These are phyloP conservation scores for Alternaria triticina DNA, from an alignment of 2,329 filamentous ascomycete species.

Conservation along the genomic window DNA sequence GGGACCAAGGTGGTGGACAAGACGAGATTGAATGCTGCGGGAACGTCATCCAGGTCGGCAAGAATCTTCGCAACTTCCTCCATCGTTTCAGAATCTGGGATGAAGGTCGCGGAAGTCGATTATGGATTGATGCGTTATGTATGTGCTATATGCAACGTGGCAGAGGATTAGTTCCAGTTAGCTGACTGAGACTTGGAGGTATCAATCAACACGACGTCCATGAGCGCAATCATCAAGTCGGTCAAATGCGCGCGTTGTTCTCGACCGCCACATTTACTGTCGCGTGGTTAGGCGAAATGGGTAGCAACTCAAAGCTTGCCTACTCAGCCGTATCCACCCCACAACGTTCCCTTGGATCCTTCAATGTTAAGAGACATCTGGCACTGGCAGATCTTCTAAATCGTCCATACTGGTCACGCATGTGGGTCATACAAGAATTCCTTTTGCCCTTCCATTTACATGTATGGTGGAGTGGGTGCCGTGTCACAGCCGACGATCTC, in stretches of 20 bases:
- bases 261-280: neutral
- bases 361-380: no score
- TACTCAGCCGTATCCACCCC: no score
- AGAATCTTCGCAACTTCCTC: neutral
- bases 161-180: no score
- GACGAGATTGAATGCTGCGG: neutral
- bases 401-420: no score
- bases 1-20: neutral
- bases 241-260: neutral
- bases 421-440: no score
- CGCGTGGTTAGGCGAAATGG: neutral
- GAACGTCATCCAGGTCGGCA: neutral
- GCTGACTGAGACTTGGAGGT: fast-evolving
- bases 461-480: no score
- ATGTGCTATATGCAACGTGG: neutral
- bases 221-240: neutral
- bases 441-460: no score
- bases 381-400: no score
- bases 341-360: no score
- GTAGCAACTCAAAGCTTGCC: neutral
- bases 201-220: fast-evolving
- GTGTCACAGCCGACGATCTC: no score
- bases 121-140: neutral
- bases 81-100: neutral
- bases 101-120: neutral